Evolutionary conservation across 495 filamentous ascomycete species (phyloP).

Genomic region (Xylaria telfairii): DNA sequence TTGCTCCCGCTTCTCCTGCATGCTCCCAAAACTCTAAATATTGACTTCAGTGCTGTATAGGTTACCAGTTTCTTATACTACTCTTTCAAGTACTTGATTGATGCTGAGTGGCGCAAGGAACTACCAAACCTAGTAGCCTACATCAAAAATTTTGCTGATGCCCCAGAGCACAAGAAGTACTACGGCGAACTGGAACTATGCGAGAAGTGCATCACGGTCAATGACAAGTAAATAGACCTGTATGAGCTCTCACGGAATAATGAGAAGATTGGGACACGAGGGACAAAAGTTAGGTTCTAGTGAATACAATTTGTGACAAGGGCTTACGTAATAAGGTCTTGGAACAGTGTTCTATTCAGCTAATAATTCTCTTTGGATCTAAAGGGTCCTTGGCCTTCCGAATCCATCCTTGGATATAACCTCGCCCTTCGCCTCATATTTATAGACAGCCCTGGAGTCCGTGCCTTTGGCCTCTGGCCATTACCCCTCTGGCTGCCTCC

Average conservation of each 20-base stretch:
- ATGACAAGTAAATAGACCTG: neutral
- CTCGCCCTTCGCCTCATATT: no score
- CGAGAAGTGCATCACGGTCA: conserved; percentile 41
- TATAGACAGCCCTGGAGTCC: no score
- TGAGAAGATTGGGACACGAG: conserved; percentile 27
- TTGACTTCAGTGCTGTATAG: no score
- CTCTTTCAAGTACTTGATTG: conserved; percentile 51
- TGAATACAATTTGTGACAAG: neutral
- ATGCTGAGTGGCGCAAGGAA: conserved; percentile 56
- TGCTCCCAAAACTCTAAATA: no score
- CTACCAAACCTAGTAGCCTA: conserved; percentile 53
- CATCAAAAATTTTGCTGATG: conserved; percentile 48
- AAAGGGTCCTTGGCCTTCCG: no score
- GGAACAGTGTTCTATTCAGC: no score
- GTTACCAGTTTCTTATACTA: conserved; percentile 49
- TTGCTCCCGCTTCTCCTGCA: no score
- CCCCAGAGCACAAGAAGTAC: conserved; percentile 57
- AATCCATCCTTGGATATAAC: no score
- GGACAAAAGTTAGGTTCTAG: neutral
- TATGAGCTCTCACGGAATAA: neutral
- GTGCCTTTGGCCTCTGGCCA: no score
- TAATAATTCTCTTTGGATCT: no score
- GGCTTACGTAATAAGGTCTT: no score
- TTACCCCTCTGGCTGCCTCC: no score
- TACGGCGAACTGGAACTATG: conserved; percentile 54